These are phyloP conservation scores for Solanum virginianum DNA, from an alignment of 257 asterid species.

Conservation along the genomic window DNA sequence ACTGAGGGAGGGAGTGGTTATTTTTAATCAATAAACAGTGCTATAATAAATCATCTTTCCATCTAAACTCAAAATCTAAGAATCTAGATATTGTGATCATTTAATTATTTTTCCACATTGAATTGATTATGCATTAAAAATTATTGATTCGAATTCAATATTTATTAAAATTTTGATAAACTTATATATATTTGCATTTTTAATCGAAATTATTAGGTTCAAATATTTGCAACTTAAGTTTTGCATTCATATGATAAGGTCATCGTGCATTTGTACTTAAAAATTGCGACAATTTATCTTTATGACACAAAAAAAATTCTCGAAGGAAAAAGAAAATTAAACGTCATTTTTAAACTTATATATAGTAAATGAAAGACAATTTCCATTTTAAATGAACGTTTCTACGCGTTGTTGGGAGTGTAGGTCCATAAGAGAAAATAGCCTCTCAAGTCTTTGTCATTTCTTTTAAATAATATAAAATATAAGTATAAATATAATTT, in stretches of 20 bases:
- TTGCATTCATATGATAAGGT: too few relatives aligned
- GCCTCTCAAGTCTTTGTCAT: neutral
- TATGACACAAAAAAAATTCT: too few relatives aligned
- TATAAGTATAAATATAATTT: neutral
- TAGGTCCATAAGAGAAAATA: neutral
- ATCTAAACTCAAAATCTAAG: neutral
- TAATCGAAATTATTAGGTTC: too few relatives aligned
- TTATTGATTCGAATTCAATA: neutral
- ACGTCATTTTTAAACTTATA: neutral
- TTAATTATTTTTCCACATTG: neutral
- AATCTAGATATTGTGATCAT: neutral
- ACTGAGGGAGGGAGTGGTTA: too few relatives aligned
- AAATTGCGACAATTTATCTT: neutral
- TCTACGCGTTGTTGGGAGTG: neutral
- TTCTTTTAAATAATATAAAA: neutral
- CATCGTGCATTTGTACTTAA: too few relatives aligned
- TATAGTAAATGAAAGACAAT: neutral
- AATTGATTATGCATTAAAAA: neutral
- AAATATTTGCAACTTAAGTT: too few relatives aligned
- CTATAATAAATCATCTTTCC: too few relatives aligned
- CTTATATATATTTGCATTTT: too few relatives aligned
- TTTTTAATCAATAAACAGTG: too few relatives aligned
- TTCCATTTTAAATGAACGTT: neutral
- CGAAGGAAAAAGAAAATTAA: neutral
- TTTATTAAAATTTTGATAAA: too few relatives aligned